Evolutionary conservation across 495 filamentous ascomycete species (phyloP).

Genomic region (Lepraria neglecta): DNA sequence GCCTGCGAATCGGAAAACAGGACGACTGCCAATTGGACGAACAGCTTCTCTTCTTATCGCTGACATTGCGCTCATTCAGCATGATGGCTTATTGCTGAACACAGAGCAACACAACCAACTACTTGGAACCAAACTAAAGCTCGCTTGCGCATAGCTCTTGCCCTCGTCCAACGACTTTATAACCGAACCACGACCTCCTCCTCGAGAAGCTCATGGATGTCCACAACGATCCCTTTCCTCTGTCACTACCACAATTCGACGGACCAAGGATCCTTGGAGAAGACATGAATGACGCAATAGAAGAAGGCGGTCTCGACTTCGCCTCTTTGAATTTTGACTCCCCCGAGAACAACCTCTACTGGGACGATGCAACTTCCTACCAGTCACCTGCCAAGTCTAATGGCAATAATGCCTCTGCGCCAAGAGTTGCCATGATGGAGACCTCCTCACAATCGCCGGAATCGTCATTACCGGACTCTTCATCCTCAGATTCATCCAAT

Average conservation of each 20-base stretch:
- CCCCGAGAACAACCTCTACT: constrained; percentile 9
- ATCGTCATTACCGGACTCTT: constrained; percentile 33
- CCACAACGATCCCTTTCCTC: constrained; percentile 22
- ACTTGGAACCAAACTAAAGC: neutral
- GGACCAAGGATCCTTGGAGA: constrained; percentile 16
- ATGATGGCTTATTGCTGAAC: constrained; percentile 1
- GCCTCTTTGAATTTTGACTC: neutral
- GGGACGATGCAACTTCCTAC: constrained; percentile 5
- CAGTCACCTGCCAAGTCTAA: constrained; percentile 16
- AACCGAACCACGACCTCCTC: constrained; percentile 3
- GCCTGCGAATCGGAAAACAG: neutral
- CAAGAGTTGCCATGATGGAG: neutral
- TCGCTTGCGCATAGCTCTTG: constrained; percentile 9
- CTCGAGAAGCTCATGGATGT: constrained; percentile 20
- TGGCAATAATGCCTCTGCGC: constrained; percentile 3
- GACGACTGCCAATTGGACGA: neutral
- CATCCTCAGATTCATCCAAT: constrained; percentile 42
- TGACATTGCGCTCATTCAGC: neutral
- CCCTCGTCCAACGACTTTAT: neutral
- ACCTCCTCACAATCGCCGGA: constrained; percentile 13
- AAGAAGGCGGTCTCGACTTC: constrained; percentile 15
- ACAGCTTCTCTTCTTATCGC: neutral
- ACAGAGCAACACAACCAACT: neutral
- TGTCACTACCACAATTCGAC: constrained; percentile 16
- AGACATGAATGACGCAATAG: constrained; percentile 18